Evolutionary conservation across 768 basidiomycete genomes (phyloP).

Genomic region (Leccinum subgranulosum): DNA sequence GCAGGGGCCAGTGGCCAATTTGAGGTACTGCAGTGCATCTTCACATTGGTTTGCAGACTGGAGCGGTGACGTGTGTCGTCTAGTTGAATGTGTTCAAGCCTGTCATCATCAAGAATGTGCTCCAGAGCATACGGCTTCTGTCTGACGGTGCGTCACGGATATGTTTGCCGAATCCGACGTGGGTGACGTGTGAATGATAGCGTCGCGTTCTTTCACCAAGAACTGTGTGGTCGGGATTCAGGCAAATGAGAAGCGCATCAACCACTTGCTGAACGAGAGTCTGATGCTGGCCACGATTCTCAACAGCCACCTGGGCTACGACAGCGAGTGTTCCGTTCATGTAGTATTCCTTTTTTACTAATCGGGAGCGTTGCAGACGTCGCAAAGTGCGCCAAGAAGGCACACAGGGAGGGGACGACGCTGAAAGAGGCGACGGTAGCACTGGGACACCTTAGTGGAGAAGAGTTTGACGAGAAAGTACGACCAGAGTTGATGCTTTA

Average conservation of each 20-base stretch:
- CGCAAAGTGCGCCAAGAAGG: slow-evolving; percentile 98
- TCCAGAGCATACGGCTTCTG: slow-evolving; percentile 92
- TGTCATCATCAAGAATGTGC: slow-evolving; percentile 95
- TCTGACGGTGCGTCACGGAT: slow-evolving; percentile 67
- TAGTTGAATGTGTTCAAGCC: slow-evolving; percentile 99
- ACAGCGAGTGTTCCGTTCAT: slow-evolving; percentile 64
- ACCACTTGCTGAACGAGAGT: slow-evolving; percentile 86
- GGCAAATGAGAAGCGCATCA: slow-evolving; percentile 94
- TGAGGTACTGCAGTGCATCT: slow-evolving; percentile 67
- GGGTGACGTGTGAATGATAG: slow-evolving; percentile 35
- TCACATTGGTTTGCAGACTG: slow-evolving; percentile 1
- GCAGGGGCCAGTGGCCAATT: slow-evolving; percentile 97
- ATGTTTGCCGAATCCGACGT: neutral
- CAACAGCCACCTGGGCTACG: slow-evolving; percentile 94
- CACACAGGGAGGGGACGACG: slow-evolving; percentile 97
- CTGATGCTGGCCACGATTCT: slow-evolving; percentile 98
- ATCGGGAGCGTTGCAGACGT: slow-evolving; percentile 61
- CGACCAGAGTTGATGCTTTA: slow-evolving; percentile 88
- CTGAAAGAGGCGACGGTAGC: slow-evolving; percentile 91
- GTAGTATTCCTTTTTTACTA: slow-evolving; percentile 4
- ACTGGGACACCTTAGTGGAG: slow-evolving; percentile 79
- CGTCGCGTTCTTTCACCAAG: slow-evolving; percentile 90
- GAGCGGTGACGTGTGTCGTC: slow-evolving; percentile 6
- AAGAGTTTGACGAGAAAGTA: slow-evolving; percentile 94
- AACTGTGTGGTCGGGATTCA: slow-evolving; percentile 95